A percentile compares a stretch with the other conserved stretches of the same genome.
Conservation (phyloP, 345 rosid species). For the Euclidium syriacum region DNA sequence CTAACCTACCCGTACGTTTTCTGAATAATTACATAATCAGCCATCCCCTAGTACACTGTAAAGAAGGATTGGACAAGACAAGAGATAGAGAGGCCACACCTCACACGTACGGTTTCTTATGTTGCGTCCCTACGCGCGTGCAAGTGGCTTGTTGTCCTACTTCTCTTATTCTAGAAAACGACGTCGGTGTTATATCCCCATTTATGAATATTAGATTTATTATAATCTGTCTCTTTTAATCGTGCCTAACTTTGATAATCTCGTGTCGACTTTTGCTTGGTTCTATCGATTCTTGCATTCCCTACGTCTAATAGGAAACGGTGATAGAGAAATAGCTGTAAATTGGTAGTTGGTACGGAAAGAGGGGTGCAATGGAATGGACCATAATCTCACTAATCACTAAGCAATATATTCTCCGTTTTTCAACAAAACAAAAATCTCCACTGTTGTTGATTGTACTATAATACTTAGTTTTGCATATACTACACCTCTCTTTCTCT, state of each 20-base stretch:
- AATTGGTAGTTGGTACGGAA: slow-evolving; percentile 24
- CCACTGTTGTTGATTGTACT: slow-evolving; percentile 7
- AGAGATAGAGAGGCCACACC: slow-evolving; percentile 23
- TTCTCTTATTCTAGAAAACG: slow-evolving; percentile 4
- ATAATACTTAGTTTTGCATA: neutral
- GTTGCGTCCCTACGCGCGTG: slow-evolving; percentile 23
- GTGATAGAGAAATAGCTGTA: slow-evolving; percentile 9
- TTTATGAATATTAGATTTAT: slow-evolving; percentile 11
- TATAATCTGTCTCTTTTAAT: slow-evolving; percentile 7
- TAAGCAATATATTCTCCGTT: neutral
- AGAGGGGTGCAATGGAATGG: slow-evolving; percentile 10
- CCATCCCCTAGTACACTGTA: neutral
- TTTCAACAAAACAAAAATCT: no score
- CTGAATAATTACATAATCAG: neutral
- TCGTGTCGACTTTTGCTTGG: slow-evolving; percentile 8
- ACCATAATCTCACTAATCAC: slow-evolving; percentile 8
- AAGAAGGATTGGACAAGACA: slow-evolving; percentile 26
- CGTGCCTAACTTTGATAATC: neutral
- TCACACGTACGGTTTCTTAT: slow-evolving; percentile 26
- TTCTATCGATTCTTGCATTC: slow-evolving; percentile 15
- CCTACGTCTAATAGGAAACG: neutral
- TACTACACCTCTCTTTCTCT: neutral
- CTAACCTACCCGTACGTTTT: neutral
- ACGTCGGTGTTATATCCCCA: neutral
- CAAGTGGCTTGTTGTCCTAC: slow-evolving; percentile 27